Conservation (phyloP, 495 filamentous ascomycete species). For the Xylaria palmicola region DNA sequence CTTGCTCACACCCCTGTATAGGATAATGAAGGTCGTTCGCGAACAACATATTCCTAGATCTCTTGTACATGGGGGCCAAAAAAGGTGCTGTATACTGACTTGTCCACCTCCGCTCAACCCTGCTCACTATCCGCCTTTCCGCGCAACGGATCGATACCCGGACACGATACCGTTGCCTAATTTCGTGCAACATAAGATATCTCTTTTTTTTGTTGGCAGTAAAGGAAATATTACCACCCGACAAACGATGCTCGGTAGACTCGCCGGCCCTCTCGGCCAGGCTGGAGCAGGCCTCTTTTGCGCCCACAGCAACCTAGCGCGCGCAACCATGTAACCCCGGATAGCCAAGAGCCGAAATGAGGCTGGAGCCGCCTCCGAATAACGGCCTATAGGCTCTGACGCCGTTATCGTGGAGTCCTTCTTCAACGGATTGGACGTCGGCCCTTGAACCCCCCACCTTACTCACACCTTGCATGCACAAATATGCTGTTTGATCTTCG, state of each 20-base stretch:
- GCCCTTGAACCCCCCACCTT: neutral
- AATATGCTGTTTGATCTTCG: neutral
- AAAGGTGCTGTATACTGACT: neutral
- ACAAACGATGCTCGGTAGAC: neutral
- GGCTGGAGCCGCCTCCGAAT: neutral
- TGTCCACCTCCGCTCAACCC: neutral
- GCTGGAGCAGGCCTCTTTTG: neutral
- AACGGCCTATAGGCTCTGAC: conserved; percentile 4
- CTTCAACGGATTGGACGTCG: conserved; percentile 5
- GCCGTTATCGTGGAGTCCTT: neutral
- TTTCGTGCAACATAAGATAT: neutral
- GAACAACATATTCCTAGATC: neutral
- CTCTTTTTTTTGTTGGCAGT: neutral
- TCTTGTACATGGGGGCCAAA: neutral
- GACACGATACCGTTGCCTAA: neutral
- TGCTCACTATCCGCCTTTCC: neutral
- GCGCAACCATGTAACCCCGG: neutral
- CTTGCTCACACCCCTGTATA: neutral
- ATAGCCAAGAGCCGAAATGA: neutral
- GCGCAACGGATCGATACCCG: neutral
- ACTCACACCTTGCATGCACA: conserved; percentile 1
- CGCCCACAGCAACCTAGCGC: neutral
- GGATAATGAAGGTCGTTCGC: neutral
- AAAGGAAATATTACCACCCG: neutral
- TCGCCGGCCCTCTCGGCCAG: neutral